phyloP scores from a whole-genome alignment of 2,329 filamentous ascomycete species.

The Lasiodiplodia sp. region DNA sequence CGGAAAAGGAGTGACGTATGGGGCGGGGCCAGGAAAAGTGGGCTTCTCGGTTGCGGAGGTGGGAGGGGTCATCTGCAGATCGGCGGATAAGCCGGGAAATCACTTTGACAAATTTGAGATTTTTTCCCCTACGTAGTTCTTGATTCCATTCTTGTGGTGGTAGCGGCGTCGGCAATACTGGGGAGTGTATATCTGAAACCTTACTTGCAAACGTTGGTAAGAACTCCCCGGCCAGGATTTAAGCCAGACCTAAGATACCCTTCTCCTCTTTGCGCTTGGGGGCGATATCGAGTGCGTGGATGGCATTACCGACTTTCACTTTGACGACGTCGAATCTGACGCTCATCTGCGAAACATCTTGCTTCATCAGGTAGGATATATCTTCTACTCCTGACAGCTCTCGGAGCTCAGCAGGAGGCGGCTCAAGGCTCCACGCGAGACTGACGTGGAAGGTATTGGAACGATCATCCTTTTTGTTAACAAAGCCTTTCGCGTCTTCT shows the following conservation, averaged over 20 bases:
- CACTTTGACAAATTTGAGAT: not conserved
- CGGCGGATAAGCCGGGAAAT: constrained; percentile 1
- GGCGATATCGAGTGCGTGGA: constrained; percentile 43
- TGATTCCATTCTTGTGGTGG: not conserved
- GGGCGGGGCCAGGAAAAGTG: constrained; percentile 17
- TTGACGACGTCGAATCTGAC: constrained; percentile 53
- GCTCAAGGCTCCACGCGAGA: constrained; percentile 74
- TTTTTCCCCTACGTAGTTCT: not conserved
- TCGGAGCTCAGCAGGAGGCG: constrained; percentile 11
- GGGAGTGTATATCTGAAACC: not conserved
- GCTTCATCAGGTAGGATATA: constrained; percentile 28
- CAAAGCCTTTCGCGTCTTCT: constrained; percentile 33
- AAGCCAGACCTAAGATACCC: constrained; percentile 33
- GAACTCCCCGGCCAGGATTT: not conserved
- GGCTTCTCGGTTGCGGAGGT: constrained; percentile 2
- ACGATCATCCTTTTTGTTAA: constrained; percentile 45
- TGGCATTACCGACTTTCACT: constrained; percentile 54
- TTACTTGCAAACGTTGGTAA: not conserved
- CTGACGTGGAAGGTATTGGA: constrained; percentile 82
- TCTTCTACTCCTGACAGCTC: constrained; percentile 26
- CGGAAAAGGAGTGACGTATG: constrained; percentile 1
- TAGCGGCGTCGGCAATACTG: not conserved
- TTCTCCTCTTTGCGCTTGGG: constrained; percentile 35
- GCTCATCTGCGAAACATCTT: constrained; percentile 35
- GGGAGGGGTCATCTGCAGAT: not conserved